Evolutionary conservation across 495 filamentous ascomycete species (phyloP), one percentile per base, ranked within the genome.

Genomic region (Penicillium salamii): DNA sequence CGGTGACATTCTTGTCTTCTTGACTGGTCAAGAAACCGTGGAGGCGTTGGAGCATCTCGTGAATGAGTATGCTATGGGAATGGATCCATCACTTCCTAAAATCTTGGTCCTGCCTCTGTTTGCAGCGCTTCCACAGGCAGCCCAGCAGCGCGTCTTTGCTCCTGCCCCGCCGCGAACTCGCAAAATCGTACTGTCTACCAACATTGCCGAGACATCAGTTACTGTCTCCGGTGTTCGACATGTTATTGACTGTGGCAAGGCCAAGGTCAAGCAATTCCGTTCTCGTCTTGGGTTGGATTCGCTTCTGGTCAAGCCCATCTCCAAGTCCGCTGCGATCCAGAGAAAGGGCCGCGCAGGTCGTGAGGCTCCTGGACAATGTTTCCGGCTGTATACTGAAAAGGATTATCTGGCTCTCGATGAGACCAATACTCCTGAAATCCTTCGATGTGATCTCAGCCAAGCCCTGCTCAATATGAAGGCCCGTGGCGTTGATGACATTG

Each of bases 191-290:
- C 76, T 99, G 3, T 81, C 91, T 0, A 99, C 95, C 12, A 99
- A 99, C 65, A 97, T 99, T 54, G 95, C 95, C 18, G 95, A 99
- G 60, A 97, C 95, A 0, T 99, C 95, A 1, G 86, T 99, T 45
- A 99, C 95, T 0, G 91, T 99, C 0, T 84, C 92, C 7, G 95
- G 95, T 2, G 90, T 99, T 3, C 82, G 90, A 2, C 89, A 82
- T 58, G 95, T 99, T 23, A 76, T 99, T 23, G 95, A 99, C 62
- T 87, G 88, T 58, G 95, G 95, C 19, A 96, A 96, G 59, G 87
- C 86, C 3, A 99, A 97, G 62, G 81, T 91, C 42, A 97, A 96
- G 65, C 87, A 96, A 50, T 97, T 91, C 70, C 84, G 91, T 2
- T 80, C 87, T 9, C 78, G 84, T 0, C 78, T 97, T 0, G 91